Conservation (phyloP, 2,329 filamentous ascomycete genomes). For the Penicillium janthinellum region DNA sequence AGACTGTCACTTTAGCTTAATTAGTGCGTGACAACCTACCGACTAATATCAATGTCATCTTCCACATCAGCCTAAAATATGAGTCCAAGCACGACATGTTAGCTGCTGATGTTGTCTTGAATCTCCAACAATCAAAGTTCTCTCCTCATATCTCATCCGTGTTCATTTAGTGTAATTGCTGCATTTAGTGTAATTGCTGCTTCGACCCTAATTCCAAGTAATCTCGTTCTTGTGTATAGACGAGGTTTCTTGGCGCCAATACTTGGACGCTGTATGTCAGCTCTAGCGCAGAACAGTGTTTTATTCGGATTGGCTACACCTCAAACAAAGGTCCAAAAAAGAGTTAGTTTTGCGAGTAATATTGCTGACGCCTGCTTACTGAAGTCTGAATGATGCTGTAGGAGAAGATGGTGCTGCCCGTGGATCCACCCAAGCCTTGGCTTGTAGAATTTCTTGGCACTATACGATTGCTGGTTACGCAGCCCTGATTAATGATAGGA, state of each 20-base stretch:
- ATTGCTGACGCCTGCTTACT: constrained; percentile 3
- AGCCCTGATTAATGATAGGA: neutral
- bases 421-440: neutral
- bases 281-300: neutral
- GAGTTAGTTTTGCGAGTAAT: neutral
- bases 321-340: neutral
- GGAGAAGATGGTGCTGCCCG: too few species aligned
- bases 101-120: neutral
- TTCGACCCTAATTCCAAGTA: neutral
- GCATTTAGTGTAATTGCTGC: neutral
- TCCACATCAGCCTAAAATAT: constrained; percentile 9
- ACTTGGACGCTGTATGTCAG: neutral
- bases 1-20: constrained; percentile 6
- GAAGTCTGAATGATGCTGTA: neutral
- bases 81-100: neutral
- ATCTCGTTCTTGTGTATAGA: neutral
- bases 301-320: neutral
- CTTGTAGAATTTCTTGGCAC: constrained; percentile 1
- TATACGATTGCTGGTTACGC: neutral
- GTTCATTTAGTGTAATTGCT: neutral
- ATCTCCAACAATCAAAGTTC: neutral
- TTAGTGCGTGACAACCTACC: constrained; percentile 12
- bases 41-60: constrained; percentile 11
- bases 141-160: neutral
- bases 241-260: neutral